Evolutionary conservation across 2,329 filamentous ascomycete species (phyloP).

Genomic region (Phoma sp.): DNA sequence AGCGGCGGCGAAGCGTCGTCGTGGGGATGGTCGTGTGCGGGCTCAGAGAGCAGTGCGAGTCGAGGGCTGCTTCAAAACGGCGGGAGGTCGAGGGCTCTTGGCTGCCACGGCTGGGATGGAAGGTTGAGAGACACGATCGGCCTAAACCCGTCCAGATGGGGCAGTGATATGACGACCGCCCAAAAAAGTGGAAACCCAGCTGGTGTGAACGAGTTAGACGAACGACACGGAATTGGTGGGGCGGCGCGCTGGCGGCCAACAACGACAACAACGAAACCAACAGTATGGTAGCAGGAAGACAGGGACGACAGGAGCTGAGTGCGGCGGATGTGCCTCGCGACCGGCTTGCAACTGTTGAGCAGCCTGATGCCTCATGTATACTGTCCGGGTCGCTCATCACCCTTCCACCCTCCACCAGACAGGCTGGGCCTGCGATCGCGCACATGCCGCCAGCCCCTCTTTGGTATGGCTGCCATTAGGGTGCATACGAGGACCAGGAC

Average conservation of each 20-base stretch:
- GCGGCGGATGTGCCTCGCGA: background rate
- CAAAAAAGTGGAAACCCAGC: conserved; percentile 7
- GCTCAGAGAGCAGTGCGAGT: background rate
- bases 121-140: conserved; percentile 19
- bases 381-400: background rate
- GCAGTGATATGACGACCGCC: conserved; percentile 12
- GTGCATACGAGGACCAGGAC: conserved; percentile 3
- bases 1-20: background rate
- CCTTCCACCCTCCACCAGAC: conserved; percentile 2
- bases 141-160: conserved; percentile 12
- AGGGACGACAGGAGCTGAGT: background rate
- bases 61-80: conserved; percentile 5
- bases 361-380: conserved; percentile 11
- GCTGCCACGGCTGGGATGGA: conserved; percentile 13
- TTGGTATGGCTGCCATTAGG: conserved; percentile 9
- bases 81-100: conserved; percentile 12
- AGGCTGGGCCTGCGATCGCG: conserved; percentile 3
- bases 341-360: background rate
- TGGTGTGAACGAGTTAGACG: conserved; percentile 8
- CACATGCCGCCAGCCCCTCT: conserved; percentile 5
- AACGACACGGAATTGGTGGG: conserved; percentile 12
- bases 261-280: conserved; percentile 2
- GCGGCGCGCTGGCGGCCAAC: conserved; percentile 7
- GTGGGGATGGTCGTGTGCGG: background rate
- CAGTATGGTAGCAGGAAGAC: background rate